These are phyloP conservation scores for Clonostachys byssicola DNA, from an alignment of 2,329 filamentous ascomycete species.

Conservation along the genomic window DNA sequence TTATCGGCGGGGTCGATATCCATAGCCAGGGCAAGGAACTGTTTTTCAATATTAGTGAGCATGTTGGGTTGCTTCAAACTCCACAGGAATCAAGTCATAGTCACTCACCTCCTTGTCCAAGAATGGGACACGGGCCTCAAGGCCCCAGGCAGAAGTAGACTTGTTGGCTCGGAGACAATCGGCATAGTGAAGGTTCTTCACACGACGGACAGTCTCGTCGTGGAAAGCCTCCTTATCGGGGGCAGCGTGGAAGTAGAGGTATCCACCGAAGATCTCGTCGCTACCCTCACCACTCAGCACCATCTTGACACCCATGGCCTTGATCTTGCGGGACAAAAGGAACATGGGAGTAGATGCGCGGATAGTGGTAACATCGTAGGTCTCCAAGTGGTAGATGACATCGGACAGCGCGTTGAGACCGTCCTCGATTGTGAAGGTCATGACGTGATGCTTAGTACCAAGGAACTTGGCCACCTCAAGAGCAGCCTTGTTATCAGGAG, in stretches of 20 bases:
- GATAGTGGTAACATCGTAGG: conserved; percentile 97
- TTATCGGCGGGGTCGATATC: conserved; percentile 92
- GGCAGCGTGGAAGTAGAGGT: conserved; percentile 96
- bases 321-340: conserved; percentile 95
- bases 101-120: conserved; percentile 75
- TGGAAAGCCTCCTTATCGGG: conserved; percentile 92
- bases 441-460: conserved; percentile 95
- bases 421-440: conserved; percentile 97
- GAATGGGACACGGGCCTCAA: conserved; percentile 97
- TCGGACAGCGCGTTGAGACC: conserved; percentile 95
- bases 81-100: not conserved
- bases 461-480: conserved; percentile 93
- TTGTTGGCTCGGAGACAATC: conserved; percentile 99
- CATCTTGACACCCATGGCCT: conserved; percentile 99
- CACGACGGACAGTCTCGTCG: conserved; percentile 85
- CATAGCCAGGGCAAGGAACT: conserved; percentile 92
- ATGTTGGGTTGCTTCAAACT: not conserved
- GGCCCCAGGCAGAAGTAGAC: conserved; percentile 95
- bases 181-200: conserved; percentile 95
- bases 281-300: conserved; percentile 94
- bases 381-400: conserved; percentile 97
- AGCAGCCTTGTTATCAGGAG: conserved; percentile 89
- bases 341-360: conserved; percentile 99
- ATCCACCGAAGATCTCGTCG: conserved; percentile 97
- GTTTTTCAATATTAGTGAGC: conserved; percentile 10